Evolutionary conservation across 345 rosid species (phyloP).

Genomic region (Populus simonii): DNA sequence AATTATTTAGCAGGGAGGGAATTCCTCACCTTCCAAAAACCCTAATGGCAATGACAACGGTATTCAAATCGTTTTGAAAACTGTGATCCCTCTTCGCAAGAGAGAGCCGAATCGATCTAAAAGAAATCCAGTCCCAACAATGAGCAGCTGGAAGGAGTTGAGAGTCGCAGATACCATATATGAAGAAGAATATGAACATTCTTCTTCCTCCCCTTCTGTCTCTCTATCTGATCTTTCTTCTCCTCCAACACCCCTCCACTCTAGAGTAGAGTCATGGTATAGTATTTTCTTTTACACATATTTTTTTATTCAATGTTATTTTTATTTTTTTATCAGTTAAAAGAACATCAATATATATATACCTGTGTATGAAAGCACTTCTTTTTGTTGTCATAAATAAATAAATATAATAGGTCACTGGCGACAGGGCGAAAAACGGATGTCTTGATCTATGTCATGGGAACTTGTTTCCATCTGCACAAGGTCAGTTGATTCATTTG

Average conservation of each 20-base stretch:
- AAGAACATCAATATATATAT: too few relatives aligned
- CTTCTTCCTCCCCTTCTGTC: constrained; percentile 35
- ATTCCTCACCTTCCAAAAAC: constrained; percentile 22
- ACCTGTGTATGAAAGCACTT: too few relatives aligned
- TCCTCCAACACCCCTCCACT: constrained; percentile 44
- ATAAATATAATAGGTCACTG: constrained; percentile 42
- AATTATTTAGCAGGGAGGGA: constrained; percentile 1
- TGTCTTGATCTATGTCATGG: constrained; percentile 57
- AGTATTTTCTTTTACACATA: neutral
- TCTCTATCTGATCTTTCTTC: constrained; percentile 27
- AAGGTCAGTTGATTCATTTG: constrained; percentile 41
- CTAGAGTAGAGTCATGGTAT: constrained; percentile 62
- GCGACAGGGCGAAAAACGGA: constrained; percentile 46
- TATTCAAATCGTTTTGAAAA: neutral
- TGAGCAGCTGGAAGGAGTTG: constrained; percentile 54
- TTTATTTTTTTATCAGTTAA: neutral
- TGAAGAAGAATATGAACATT: constrained; percentile 61
- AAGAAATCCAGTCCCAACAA: neutral
- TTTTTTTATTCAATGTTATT: neutral
- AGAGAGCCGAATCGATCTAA: too few relatives aligned
- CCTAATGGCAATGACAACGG: constrained; percentile 11
- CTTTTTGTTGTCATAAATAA: neutral
- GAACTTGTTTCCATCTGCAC: constrained; percentile 65
- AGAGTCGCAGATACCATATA: constrained; percentile 78
- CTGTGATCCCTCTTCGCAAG: too few relatives aligned